Percentiles rank a stretch among this genome's conserved stretches.
Conservation (phyloP, 2,329 filamentous ascomycete species). For the Ceratocystis huliohia region DNA sequence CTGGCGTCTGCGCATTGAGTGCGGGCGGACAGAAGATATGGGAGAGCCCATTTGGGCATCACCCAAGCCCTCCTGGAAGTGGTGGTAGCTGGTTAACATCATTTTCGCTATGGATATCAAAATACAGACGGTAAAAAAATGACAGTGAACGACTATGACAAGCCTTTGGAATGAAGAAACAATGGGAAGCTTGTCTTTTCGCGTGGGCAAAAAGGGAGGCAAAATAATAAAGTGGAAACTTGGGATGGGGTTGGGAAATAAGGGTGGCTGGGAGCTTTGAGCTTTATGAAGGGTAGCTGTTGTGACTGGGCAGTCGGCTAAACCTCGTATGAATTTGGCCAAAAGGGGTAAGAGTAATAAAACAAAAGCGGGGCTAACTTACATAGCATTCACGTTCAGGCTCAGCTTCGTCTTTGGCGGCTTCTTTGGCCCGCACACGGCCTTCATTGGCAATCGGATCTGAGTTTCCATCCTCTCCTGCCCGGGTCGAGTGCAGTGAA, state of each 20-base stretch:
- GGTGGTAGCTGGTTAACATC: conserved; percentile 20
- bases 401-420: conserved; percentile 2
- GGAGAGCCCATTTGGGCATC: conserved; percentile 78
- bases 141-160: conserved; percentile 2
- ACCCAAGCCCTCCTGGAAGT: conserved; percentile 73
- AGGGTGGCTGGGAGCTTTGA: conserved; percentile 15
- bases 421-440: conserved; percentile 63
- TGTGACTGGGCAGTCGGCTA: neutral
- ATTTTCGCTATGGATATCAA: neutral
- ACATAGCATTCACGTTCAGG: conserved; percentile 13
- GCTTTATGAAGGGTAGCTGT: neutral
- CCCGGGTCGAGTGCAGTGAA: neutral
- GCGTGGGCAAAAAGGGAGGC: conserved; percentile 10
- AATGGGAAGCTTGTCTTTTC: neutral
- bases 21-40: conserved; percentile 81
- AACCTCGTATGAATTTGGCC: neutral
- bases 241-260: neutral
- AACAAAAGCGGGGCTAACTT: conserved; percentile 9
- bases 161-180: conserved; percentile 10
- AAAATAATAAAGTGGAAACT: conserved; percentile 4
- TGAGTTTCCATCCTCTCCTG: conserved; percentile 3
- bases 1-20: conserved; percentile 90
- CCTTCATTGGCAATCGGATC: conserved; percentile 55
- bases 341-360: neutral
- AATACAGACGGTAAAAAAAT: neutral